Conservation (phyloP, 2,329 filamentous ascomycete genomes). For the Alternaria incomplexa region DNA sequence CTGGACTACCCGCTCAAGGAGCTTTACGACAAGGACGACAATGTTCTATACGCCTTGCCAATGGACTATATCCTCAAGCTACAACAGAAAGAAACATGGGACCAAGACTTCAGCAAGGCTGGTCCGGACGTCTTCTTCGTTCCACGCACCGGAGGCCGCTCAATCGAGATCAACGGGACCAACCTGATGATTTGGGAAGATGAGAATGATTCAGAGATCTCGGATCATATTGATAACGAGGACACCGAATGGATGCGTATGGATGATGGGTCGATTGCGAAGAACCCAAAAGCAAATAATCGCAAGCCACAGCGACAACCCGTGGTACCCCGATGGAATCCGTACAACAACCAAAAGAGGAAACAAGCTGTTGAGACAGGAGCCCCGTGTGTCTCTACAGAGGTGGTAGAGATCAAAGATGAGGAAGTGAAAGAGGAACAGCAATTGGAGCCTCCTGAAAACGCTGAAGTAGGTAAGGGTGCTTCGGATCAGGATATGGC, state of each 20-base stretch:
- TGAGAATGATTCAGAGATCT: conserved; percentile 47
- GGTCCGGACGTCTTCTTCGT: conserved; percentile 40
- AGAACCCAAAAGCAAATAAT: conserved; percentile 43
- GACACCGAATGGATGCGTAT: conserved; percentile 47
- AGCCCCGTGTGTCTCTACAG: conserved; percentile 28
- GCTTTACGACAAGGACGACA: conserved; percentile 47
- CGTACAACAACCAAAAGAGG: conserved; percentile 40
- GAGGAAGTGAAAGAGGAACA: conserved; percentile 17
- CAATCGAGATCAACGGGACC: conserved; percentile 46
- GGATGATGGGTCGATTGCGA: conserved; percentile 47
- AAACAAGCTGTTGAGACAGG: conserved; percentile 28
- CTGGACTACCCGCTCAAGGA: conserved; percentile 45
- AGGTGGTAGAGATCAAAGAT: conserved; percentile 21
- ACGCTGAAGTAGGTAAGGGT: conserved; percentile 7
- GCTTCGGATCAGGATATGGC: conserved; percentile 27
- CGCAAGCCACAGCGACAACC: conserved; percentile 35
- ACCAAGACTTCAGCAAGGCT: conserved; percentile 37
- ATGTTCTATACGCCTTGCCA: conserved; percentile 45
- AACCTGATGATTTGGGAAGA: conserved; percentile 51
- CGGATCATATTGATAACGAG: conserved; percentile 45
- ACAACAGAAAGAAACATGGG: conserved; percentile 49
- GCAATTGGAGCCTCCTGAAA: conserved; percentile 15
- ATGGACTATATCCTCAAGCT: conserved; percentile 49
- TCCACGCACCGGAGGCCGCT: conserved; percentile 46
- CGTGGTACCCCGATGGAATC: conserved; percentile 40